These are phyloP conservation scores for Capsella rubella DNA, from an alignment of 441 rosid genomes.

Conservation along the genomic window DNA sequence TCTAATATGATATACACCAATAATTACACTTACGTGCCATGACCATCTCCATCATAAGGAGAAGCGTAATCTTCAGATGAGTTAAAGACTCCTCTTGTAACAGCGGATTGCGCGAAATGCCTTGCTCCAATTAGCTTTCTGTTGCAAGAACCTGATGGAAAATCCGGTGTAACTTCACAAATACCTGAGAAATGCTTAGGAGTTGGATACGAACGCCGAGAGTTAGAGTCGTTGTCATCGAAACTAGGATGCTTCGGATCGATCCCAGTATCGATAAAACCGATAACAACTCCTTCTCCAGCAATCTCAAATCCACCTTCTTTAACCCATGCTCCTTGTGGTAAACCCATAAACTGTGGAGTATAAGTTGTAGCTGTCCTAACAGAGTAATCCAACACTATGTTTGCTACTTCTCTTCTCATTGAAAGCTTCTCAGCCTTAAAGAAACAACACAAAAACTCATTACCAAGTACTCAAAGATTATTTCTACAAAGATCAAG, in stretches of 20 bases:
- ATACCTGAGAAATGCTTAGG: conserved; percentile 81
- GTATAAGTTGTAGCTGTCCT: conserved; percentile 75
- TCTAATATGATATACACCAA: not conserved
- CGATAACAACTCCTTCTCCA: conserved; percentile 75
- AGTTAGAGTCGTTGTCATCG: conserved; percentile 51
- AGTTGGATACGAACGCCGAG: conserved; percentile 68
- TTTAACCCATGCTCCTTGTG: conserved; percentile 67
- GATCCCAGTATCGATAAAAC: conserved; percentile 77
- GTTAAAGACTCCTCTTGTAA: conserved; percentile 76
- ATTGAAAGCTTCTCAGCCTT: conserved; percentile 69
- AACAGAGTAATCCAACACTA: conserved; percentile 67
- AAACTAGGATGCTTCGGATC: conserved; percentile 77
- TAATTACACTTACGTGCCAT: conserved; percentile 69
- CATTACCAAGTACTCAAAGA: conserved; percentile 29
- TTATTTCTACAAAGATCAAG: conserved; percentile 8
- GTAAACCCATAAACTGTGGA: conserved; percentile 76
- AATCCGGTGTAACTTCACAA: conserved; percentile 82
- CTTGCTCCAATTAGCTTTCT: conserved; percentile 72
- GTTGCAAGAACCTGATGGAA: conserved; percentile 87
- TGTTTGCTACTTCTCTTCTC: conserved; percentile 71
- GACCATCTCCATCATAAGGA: conserved; percentile 76
- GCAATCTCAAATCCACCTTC: conserved; percentile 67
- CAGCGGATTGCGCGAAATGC: conserved; percentile 74
- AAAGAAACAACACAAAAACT: conserved; percentile 17
- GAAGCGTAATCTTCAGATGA: conserved; percentile 71